Evolutionary conservation across 129 eudicot species (phyloP).

Genomic region (Saussurea involucrata): DNA sequence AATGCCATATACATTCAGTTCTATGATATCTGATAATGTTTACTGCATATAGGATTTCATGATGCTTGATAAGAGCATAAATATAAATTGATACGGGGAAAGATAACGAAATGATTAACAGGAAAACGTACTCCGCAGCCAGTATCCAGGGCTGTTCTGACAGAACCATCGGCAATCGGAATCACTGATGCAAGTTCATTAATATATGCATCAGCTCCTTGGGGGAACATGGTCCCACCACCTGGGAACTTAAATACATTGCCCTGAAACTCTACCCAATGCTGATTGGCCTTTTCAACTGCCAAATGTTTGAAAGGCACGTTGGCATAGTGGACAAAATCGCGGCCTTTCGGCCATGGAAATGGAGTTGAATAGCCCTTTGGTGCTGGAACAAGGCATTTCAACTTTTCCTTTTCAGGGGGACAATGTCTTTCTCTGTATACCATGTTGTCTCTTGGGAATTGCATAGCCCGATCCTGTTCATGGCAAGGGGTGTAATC

Average conservation of each 20-base stretch:
- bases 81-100: background rate
- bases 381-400: conserved; percentile 86
- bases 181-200: conserved; percentile 71
- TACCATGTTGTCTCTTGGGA: conserved; percentile 77
- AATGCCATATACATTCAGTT: background rate
- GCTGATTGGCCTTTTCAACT: conserved; percentile 67
- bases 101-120: background rate
- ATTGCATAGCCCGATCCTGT: conserved; percentile 70
- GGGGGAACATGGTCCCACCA: conserved; percentile 84
- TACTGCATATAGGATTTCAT: background rate
- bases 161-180: conserved; percentile 53
- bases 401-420: conserved; percentile 56
- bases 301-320: conserved; percentile 74
- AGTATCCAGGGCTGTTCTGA: conserved; percentile 71
- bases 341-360: conserved; percentile 87
- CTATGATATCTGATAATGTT: background rate
- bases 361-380: conserved; percentile 66
- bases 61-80: background rate
- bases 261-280: conserved; percentile 74
- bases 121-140: conserved; percentile 69
- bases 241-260: conserved; percentile 76
- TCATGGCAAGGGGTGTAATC: conserved; percentile 90
- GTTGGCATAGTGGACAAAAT: conserved; percentile 67
- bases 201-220: conserved; percentile 79
- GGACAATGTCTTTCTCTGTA: conserved; percentile 94